Percentiles rank a stretch among this genome's conserved stretches.
phyloP scores from a whole-genome alignment of 179 eudicot species.

The Corrigiola litoralis region DNA sequence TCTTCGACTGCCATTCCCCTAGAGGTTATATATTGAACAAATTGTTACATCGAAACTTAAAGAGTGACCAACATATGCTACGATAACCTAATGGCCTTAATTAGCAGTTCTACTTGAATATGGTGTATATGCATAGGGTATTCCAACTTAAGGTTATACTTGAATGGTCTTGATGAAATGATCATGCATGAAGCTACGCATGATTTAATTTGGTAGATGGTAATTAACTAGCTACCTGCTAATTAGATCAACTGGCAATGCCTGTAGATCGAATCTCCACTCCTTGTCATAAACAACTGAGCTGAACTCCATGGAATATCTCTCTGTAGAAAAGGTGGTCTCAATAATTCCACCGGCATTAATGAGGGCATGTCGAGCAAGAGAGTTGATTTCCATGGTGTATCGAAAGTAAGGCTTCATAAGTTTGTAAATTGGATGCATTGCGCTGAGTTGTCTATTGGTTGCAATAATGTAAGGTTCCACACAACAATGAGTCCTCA shows the following conservation, averaged over 20 bases:
- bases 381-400: conserved; percentile 42
- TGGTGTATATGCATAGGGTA: too few species aligned
- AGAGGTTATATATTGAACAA: too few species aligned
- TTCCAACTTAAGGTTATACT: too few species aligned
- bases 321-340: conserved; percentile 16
- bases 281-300: conserved; percentile 27
- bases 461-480: conserved; percentile 45
- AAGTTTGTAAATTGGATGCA: conserved; percentile 36
- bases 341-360: conserved; percentile 32
- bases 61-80: too few species aligned
- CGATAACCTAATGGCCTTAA: conserved; percentile 11
- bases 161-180: too few species aligned
- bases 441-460: conserved; percentile 36
- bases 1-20: conserved; percentile 66
- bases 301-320: conserved; percentile 36
- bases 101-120: too few species aligned
- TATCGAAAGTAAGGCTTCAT: conserved; percentile 35
- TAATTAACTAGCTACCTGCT: conserved; percentile 17
- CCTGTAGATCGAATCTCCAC: conserved; percentile 37
- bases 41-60: too few species aligned
- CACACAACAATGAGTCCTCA: conserved; percentile 34
- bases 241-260: conserved; percentile 38
- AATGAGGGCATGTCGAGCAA: conserved; percentile 31
- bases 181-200: background rate
- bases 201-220: background rate